These are phyloP conservation scores for Pythium aristosporum DNA, from an alignment of 352 stramenopile genomes.

Conservation along the genomic window DNA sequence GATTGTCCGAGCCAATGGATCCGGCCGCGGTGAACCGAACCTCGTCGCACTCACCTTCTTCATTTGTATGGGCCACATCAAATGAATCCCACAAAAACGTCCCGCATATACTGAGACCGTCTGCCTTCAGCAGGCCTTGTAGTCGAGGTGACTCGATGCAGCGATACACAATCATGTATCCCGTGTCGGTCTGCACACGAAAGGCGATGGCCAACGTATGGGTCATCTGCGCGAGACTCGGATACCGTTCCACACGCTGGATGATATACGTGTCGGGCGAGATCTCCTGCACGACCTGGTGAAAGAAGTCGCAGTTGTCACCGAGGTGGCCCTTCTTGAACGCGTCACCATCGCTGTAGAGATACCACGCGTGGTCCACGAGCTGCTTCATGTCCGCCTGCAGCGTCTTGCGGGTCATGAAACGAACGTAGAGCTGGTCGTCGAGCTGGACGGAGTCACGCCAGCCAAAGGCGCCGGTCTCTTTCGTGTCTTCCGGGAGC, in stretches of 20 bases:
- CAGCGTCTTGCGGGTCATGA: conserved; percentile 4
- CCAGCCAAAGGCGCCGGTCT: conserved; percentile 5
- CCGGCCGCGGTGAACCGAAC: no score
- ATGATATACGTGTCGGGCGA: conserved; percentile 14
- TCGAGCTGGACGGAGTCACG: neutral
- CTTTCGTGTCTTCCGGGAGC: no score
- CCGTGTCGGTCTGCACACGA: conserved; percentile 8
- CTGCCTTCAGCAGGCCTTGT: neutral
- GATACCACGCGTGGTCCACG: neutral
- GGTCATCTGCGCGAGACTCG: neutral
- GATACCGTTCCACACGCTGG: conserved; percentile 13
- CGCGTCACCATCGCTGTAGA: neutral
- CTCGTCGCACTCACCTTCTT: no score
- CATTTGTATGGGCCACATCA: no score
- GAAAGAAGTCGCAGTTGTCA: conserved; percentile 1
- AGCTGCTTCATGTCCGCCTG: conserved; percentile 1
- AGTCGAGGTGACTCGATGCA: no score
- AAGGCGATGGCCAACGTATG: conserved; percentile 15
- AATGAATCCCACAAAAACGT: no score
- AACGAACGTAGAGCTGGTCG: neutral
- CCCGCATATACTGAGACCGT: no score
- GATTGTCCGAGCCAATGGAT: no score
- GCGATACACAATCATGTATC: conserved; percentile 2
- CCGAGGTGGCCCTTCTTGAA: neutral
- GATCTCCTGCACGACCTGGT: conserved; percentile 19